A percentile compares a stretch with the other conserved stretches of the same genome.
These are phyloP conservation scores for Cytospora paraplurivora DNA, from an alignment of 2,329 filamentous ascomycete genomes.

Conservation along the genomic window DNA sequence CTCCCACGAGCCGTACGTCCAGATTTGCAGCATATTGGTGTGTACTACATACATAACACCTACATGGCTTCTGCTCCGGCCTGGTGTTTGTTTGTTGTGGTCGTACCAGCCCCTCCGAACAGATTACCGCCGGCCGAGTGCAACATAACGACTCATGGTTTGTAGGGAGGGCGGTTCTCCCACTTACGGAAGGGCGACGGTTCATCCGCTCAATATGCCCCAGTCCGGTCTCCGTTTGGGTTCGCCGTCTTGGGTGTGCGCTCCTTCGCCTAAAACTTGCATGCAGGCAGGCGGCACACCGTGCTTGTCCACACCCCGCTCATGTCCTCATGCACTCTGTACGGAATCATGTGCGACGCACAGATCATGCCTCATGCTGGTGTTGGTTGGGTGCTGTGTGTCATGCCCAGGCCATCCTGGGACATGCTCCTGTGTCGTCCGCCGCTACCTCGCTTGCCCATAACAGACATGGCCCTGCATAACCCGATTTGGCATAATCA, in stretches of 20 bases:
- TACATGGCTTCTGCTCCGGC: conserved; percentile 3
- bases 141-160: neutral
- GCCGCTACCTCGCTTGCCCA: neutral
- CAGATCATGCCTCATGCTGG: no score
- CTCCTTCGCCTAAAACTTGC: neutral
- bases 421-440: neutral
- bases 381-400: no score
- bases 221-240: neutral
- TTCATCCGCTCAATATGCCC: no score
- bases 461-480: neutral
- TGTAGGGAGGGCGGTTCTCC: neutral
- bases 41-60: no score
- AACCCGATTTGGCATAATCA: neutral
- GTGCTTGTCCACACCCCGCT: neutral
- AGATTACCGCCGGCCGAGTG: neutral
- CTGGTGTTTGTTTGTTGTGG: conserved; percentile 8
- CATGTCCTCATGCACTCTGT: no score
- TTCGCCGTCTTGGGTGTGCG: neutral
- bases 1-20: no score
- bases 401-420: no score
- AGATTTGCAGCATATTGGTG: no score
- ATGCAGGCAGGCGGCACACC: neutral
- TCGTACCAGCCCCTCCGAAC: neutral
- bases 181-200: neutral
- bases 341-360: no score